Evolutionary conservation across 2,329 filamentous ascomycete genomes (phyloP).

Genomic region (Talaromyces sp.): DNA sequence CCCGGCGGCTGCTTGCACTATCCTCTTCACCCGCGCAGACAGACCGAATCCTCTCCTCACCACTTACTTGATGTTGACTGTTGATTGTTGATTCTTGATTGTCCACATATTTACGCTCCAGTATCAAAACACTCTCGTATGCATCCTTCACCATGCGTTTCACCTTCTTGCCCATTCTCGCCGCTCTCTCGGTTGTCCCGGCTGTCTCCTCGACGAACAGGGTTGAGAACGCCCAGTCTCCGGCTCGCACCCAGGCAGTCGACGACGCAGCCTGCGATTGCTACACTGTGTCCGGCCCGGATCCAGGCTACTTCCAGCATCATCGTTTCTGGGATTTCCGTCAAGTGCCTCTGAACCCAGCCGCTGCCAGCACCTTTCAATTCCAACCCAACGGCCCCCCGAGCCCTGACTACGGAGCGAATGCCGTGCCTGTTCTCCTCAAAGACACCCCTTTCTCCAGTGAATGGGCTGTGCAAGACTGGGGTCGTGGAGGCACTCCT

Average conservation of each 20-base stretch:
- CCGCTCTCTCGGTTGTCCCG: neutral
- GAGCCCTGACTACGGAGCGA: constrained; percentile 4
- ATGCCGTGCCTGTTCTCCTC: constrained; percentile 23
- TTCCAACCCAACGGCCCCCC: constrained; percentile 14
- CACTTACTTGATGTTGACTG: neutral
- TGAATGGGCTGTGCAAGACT: constrained; percentile 42
- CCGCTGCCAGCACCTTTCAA: constrained; percentile 19
- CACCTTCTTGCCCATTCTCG: neutral
- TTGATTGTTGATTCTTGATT: neutral
- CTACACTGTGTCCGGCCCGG: constrained; percentile 40
- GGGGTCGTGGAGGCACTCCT: constrained; percentile 35
- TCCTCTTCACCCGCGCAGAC: neutral
- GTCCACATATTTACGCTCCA: neutral
- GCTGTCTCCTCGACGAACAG: neutral
- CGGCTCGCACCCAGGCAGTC: neutral
- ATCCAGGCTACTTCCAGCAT: constrained; percentile 45
- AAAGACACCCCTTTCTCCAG: constrained; percentile 26
- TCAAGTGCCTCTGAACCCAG: constrained; percentile 28
- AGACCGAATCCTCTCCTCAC: neutral
- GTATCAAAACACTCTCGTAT: neutral
- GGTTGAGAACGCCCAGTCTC: neutral
- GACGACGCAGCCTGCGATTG: constrained; percentile 34
- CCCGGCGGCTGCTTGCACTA: neutral
- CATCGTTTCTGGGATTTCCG: constrained; percentile 51
- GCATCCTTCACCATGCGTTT: constrained; percentile 3